Base-by-base conservation (phyloP, 2,329 filamentous ascomycete genomes). In the Aspergillus awamori region DNA sequence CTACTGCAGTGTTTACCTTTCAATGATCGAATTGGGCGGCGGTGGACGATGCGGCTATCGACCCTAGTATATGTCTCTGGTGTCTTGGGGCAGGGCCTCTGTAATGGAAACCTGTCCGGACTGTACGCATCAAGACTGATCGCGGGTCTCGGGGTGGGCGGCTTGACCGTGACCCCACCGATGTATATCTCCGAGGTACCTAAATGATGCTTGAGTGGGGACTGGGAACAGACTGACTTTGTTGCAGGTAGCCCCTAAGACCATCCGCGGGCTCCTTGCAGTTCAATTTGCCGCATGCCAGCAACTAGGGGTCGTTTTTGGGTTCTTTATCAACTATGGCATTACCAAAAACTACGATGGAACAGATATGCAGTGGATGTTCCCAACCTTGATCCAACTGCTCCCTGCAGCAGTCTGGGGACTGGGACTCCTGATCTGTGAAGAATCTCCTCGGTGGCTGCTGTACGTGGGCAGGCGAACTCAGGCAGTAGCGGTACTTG, bases 381-480 rank as follows among this genome's bases (percentile, higher is more conserved):
- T 69, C 13, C 65, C 68, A 3, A 69, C 65, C 2, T 59, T 69
- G 1, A 59, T 67, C 4, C 67, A 69, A 43, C 43, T 69, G 10
- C 43, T 70, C 0, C 65, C 65, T 0, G 67, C 67, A 4, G 48
- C 45, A 0, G 53, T 69, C 13, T 69, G 65, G 65, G 53, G 62
- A 0, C 10, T 64, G 0, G 63, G 63, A 4, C 63, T 63, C 4
- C 64, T 70, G 30, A 3, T 65, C 7, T 68, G 66, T 20, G 58
- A 55, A 8, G 68, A 70, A 17, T 68, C 65, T 1, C 68, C 68
- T 3, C 63, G 68, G 7, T 70, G 63, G 63, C 64, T 70, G 13
- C 36, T 68, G 0, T 65, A 63, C 8, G 56, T 57, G 2, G 65
- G 63, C 0, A 56, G 60, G 17, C 57, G 62, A 26, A 64, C 67